Evolutionary conservation across 371 early-diverging fungal species (phyloP), one percentile per base, ranked within the genome.

Genomic region (Actinomucor elegans): DNA sequence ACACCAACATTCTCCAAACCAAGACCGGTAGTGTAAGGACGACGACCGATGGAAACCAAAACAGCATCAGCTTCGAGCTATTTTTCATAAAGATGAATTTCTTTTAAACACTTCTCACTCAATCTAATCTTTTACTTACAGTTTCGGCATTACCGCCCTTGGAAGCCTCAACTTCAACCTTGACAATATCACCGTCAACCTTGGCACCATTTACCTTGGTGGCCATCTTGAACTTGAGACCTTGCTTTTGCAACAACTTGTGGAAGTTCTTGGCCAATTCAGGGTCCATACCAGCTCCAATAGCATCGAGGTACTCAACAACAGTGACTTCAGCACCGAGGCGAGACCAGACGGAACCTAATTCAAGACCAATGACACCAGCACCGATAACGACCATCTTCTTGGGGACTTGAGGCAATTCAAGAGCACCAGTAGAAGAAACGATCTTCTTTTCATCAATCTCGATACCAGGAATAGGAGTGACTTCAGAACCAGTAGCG

Each of bases 371-470:
- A 78, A 98, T 98, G 59, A 98, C 96, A 80, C 99, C 99, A 57
- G 94, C 99, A 64, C 99, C 99, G 69, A 98, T 97, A 49, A 98
- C 96, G 36, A 96, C 85, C 94, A 98, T 90, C 84, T 94, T 95
- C 81, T 96, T 89, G 59, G 97, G 98, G 17, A 97, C 91, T 71
- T 94, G 83, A 61, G 87, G 77, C 44, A 98, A 82, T 15, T 94
- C 88, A 57, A 98, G 87, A 23, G 98, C 99, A 61, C 98, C 99
- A 29, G 99, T 98, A 18, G 97, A 97, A 42, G 94, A 92, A 40
- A 98, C 92, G 57, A 98, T 94, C 74, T 85, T 84, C 83, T 93
- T 89, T 78, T 97, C 98, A 61, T 98, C 98, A 67, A 94, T 80
- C 56, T 82, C 91, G 52, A 98, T 87, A 28, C 96, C 96, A 15